Base-by-base conservation (phyloP, 805 yeast genomes). In the Candida sakaeoensis region DNA sequence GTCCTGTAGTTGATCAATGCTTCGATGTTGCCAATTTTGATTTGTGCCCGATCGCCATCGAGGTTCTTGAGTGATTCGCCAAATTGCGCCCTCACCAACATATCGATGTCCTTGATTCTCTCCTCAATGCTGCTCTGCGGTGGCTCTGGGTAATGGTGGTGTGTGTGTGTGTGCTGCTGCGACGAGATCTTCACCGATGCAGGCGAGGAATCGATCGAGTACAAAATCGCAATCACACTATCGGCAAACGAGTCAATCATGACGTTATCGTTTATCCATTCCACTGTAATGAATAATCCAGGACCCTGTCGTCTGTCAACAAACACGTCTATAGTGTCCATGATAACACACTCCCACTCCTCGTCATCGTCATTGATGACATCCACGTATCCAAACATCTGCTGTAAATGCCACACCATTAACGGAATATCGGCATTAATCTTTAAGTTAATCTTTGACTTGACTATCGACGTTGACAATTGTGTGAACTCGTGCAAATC, bases 241-340 rank as follows among this genome's bases (percentile, higher is more conserved):
- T 93, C 99, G 0, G 99, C 99, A 46, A 93, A 77, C 0, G 96
- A 83, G 54, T 93, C 99, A 45, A 85, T 90, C 65, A 89, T 78
- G 30, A 65, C 52, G 41, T 86, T 69, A 43, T 89, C 90, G 50
- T 95, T 91, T 13, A 80, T 77, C 99, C 99, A 93, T 58, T 87
- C 95, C 10, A 91, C 80, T 0, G 83, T 74, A 5, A 85, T 80
- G 8, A 73, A 49, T 29, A 64, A 52, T 1, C 62, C 65, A 3
- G 55, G 58, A 12, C 50, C 38, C 29, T 53, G 47, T 10, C 52
- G 44, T 41, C 66, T 34, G 70, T 77, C 51, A 74, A 72, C 44
- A 57, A 73, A 26, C 14, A 68, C 53, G 46, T 61, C 65, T n/a
- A 68, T 61, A 58, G 57, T 53, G 33, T 68, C 72, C 74, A 68